Conservation (phyloP, 495 filamentous ascomycete genomes). For the Neurospora sp. region DNA sequence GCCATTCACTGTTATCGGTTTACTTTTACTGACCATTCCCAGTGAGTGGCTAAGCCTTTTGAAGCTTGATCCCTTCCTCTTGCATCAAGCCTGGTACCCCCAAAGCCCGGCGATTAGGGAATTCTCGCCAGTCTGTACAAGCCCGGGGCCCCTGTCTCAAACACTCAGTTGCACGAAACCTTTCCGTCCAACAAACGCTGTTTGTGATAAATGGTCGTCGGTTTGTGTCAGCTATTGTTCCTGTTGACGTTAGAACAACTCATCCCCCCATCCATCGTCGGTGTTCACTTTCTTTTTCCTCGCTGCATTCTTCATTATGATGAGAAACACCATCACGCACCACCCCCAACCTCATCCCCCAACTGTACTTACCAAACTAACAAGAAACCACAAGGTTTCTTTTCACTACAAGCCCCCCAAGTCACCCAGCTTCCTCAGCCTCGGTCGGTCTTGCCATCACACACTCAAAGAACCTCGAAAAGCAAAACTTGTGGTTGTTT, state of each 20-base stretch:
- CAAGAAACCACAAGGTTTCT: too few relatives aligned
- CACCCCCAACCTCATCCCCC: too few relatives aligned
- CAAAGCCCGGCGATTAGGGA: not conserved
- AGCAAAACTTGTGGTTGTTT: not conserved
- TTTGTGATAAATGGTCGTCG: not conserved
- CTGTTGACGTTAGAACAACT: not conserved
- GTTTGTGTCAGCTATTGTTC: not conserved
- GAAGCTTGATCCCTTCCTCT: not conserved
- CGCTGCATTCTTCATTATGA: not conserved
- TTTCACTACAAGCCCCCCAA: too few relatives aligned
- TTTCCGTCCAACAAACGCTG: not conserved
- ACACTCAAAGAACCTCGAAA: not conserved
- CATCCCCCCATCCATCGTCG: not conserved
- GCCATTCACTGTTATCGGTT: not conserved
- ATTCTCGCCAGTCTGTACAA: too few relatives aligned
- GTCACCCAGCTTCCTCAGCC: too few relatives aligned
- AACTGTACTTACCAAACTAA: too few relatives aligned
- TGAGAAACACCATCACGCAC: too few relatives aligned
- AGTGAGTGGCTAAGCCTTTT: not conserved
- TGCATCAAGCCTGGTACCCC: not conserved
- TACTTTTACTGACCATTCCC: not conserved
- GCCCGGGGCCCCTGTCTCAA: not conserved
- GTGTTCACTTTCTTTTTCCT: not conserved
- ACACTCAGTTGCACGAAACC: not conserved
- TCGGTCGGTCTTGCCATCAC: not conserved